Conservation (phyloP, 106 monocot genomes). For the Vanilla planifolia region DNA sequence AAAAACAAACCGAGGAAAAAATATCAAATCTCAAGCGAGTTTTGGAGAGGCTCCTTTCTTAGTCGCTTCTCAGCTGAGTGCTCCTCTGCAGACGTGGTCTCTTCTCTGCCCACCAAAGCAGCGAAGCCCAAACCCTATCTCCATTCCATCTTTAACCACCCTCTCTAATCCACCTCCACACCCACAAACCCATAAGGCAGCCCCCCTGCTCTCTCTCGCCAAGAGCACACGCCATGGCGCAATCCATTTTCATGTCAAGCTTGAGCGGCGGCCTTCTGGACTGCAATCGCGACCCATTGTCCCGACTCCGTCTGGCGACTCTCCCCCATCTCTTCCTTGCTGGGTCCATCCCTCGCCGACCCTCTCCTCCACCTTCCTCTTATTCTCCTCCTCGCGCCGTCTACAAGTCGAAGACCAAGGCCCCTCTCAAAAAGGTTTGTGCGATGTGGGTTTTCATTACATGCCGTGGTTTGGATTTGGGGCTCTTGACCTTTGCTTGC, state of each 20-base stretch:
- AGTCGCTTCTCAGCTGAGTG: too few species aligned
- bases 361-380: slow-evolving; percentile 13
- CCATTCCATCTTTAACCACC: not conserved
- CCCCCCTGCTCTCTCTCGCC: too few species aligned
- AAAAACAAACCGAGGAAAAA: too few species aligned
- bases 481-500: not conserved
- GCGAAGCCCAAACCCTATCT: slow-evolving; percentile 20
- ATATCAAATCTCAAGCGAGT: too few species aligned
- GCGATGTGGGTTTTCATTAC: not conserved
- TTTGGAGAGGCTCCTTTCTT: too few species aligned
- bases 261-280: slow-evolving; percentile 21
- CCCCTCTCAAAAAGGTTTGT: slow-evolving; percentile 40
- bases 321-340: slow-evolving; percentile 26
- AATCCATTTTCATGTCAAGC: slow-evolving; percentile 66
- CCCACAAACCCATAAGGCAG: not conserved
- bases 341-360: not conserved
- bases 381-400: slow-evolving; percentile 31
- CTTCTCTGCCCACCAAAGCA: slow-evolving; percentile 23
- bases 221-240: slow-evolving; percentile 35
- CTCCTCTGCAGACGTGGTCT: too few species aligned
- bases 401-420: slow-evolving; percentile 69
- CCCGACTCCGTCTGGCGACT: slow-evolving; percentile 33
- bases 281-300: slow-evolving; percentile 31
- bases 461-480: not conserved
- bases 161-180: not conserved